Evolutionary conservation across 371 early-diverging fungal species (phyloP).

Genomic region (Saksenaea vasiformis): DNA sequence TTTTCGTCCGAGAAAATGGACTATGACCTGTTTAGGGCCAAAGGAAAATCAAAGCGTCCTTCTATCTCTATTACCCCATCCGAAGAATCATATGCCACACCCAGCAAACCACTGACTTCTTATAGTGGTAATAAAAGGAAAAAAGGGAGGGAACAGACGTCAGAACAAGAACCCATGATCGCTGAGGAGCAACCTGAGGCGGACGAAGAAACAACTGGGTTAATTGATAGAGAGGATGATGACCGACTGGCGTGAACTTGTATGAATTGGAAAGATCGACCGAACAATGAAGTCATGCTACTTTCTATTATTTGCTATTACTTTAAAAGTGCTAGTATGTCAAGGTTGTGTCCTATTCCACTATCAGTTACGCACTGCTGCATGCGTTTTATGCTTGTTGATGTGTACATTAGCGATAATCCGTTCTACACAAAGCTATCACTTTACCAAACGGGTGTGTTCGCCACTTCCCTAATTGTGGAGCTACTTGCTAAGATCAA

Average conservation of each 20-base stretch:
- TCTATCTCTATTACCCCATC: neutral
- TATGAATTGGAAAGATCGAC: neutral
- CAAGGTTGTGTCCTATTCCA: no score
- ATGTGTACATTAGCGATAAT: no score
- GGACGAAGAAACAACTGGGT: neutral
- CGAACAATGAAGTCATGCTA: neutral
- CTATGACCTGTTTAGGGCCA: neutral
- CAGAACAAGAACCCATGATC: conserved; percentile 1
- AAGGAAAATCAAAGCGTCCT: neutral
- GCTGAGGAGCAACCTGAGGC: neutral
- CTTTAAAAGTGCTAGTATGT: no score
- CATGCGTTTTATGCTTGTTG: no score
- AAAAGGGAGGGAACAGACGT: neutral
- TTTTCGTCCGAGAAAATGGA: conserved; percentile 6
- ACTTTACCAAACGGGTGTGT: no score
- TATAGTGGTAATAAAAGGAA: neutral
- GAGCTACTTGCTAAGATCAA: no score
- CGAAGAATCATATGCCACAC: neutral
- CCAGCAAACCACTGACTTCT: neutral
- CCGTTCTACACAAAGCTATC: no score
- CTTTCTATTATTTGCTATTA: no score
- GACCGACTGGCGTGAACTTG: neutral
- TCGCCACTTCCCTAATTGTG: no score
- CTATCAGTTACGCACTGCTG: no score
- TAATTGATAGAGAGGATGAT: neutral